Evolutionary conservation across 2,329 filamentous ascomycete genomes (phyloP).

Genomic region (Ophiostoma pallidulum): DNA sequence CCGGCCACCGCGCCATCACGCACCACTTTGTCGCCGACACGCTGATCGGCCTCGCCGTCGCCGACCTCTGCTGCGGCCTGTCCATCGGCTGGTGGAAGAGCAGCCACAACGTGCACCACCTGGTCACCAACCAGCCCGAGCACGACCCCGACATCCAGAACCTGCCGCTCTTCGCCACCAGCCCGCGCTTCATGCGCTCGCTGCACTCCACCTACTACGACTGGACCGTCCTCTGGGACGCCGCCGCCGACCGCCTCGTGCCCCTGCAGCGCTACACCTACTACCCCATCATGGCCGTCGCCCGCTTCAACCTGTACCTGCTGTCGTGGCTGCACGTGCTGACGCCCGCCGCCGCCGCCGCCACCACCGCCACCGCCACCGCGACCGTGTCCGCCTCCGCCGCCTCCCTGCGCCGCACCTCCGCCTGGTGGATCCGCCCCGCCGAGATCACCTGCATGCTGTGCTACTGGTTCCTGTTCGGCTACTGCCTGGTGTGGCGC

Average conservation of each 20-base stretch:
- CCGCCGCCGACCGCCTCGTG: conserved; percentile 48
- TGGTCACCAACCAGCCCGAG: conserved; percentile 55
- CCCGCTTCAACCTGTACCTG: conserved; percentile 63
- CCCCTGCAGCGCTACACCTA: conserved; percentile 57
- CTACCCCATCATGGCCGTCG: conserved; percentile 57
- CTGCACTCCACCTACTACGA: conserved; percentile 59
- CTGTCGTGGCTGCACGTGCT: conserved; percentile 58
- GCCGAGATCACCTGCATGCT: conserved; percentile 53
- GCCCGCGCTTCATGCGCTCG: conserved; percentile 54
- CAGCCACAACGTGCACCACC: conserved; percentile 59
- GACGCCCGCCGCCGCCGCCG: conserved; percentile 42
- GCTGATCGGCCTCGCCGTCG: conserved; percentile 52
- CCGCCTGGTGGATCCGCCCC: conserved; percentile 59
- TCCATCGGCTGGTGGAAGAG: conserved; percentile 63
- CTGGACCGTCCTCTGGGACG: conserved; percentile 54
- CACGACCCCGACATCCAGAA: conserved; percentile 55
- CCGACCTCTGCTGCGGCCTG: conserved; percentile 55
- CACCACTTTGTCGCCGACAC: conserved; percentile 49
- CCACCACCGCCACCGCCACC: too few relatives aligned
- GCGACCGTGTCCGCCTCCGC: too few relatives aligned
- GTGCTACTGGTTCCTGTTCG: conserved; percentile 60
- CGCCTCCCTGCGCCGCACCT: conserved; percentile 43
- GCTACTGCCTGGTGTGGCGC: conserved; percentile 54
- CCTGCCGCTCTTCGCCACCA: conserved; percentile 59
- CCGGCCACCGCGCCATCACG: conserved; percentile 54